Evolutionary conservation across 164 flowering plant species (phyloP), one percentile per base, ranked within the genome.

Genomic region (Vitis rotundifolia): DNA sequence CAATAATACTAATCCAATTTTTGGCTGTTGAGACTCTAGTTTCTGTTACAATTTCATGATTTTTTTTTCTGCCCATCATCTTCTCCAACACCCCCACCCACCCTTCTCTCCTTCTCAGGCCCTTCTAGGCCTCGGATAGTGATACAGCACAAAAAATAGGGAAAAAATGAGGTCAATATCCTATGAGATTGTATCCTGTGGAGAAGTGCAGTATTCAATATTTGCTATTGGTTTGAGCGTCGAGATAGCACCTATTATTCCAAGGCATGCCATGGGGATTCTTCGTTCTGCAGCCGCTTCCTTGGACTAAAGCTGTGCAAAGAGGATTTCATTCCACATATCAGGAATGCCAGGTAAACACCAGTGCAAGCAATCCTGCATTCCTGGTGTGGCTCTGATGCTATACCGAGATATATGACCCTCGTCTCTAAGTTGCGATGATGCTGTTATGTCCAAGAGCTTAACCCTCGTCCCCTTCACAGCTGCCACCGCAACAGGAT

Each of bases 301-400:
- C 13, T n/a, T 60, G 14, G 61, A 47, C 69, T 82, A 86, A 9
- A 88, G 53, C 58, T 87, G 92, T 48, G 90, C 88, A 64, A 70
- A 80, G 59, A 91, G 86, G 51, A 91, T 61, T 66, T 91, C 92
- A 71, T 91, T 91, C 97, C 97, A 91, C 9, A 91, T 82, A 73
- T 91, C 97, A 50, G 97, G 97, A 75, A 91, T 77, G 28, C 97
- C 94, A 8, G 97, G 97, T 49, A 91, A 76, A 74, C 97, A 91
- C 97, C 97, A 91, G 69, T 91, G 97, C 80, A 91, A 76, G 77
- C 97, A 91, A 78, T 91, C 97, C 53, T 90, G 93, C 53, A 75
- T 71, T 8, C 91, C 93, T 8, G 82, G 71, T 7, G 83, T 67
- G 4, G 85, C 85, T 72, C 67, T 81, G 14, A 81, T 78, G 66